These are phyloP conservation scores for Microbotryum scabiosae DNA, from an alignment of 1,284 basidiomycete genomes.

Conservation along the genomic window DNA sequence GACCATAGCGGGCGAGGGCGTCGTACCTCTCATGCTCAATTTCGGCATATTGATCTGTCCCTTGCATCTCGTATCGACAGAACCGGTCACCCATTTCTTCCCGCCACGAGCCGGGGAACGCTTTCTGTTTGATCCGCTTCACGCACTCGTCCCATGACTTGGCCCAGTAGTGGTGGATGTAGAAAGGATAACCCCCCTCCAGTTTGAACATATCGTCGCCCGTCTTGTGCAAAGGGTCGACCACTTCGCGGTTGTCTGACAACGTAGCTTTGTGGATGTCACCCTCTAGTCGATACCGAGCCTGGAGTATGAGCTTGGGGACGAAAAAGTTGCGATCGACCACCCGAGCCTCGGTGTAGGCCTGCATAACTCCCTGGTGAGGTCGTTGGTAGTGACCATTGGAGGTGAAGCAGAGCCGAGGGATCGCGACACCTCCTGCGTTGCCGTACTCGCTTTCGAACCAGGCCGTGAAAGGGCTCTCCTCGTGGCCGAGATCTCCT, in stretches of 20 bases:
- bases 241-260: neutral
- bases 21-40: neutral
- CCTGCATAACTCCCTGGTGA: neutral
- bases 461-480: neutral
- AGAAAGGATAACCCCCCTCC: neutral
- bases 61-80: neutral
- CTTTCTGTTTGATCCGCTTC: constrained; percentile 4
- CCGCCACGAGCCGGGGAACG: neutral
- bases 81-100: neutral
- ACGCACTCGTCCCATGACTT: constrained; percentile 4
- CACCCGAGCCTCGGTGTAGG: neutral
- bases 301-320: neutral
- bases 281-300: neutral
- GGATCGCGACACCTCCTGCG: neutral
- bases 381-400: neutral
- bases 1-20: neutral
- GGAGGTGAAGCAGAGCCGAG: neutral
- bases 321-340: neutral
- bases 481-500: neutral
- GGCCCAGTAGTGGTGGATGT: constrained; percentile 6
- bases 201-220: neutral
- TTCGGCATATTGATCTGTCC: too few species aligned
- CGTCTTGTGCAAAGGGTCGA: neutral
- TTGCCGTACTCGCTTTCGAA: neutral
- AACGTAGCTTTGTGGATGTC: neutral